Evolutionary conservation across 176 grass and related monocot genomes (phyloP).

Genomic region (Oryza punctata): DNA sequence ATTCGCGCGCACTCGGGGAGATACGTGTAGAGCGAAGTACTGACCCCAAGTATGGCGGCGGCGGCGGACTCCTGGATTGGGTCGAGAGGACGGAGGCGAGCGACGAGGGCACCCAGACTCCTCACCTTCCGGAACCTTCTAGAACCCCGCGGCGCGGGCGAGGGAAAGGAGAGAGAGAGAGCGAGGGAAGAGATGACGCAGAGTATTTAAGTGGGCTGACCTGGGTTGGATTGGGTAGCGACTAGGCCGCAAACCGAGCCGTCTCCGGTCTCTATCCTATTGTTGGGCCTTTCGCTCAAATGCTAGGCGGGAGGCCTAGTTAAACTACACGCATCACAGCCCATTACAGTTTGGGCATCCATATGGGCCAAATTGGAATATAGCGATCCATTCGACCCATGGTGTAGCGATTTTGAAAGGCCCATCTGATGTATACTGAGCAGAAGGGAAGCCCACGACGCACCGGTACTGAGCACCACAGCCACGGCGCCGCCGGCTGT

Average conservation of each 20-base stretch:
- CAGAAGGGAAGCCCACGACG: too few species aligned
- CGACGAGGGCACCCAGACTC: neutral
- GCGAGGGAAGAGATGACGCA: neutral
- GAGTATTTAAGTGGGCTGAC: neutral
- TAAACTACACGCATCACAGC: too few species aligned
- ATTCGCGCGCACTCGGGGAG: neutral
- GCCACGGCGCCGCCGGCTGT: too few species aligned
- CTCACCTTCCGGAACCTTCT: neutral
- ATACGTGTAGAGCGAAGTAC: neutral
- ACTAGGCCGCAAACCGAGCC: neutral
- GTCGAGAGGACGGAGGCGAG: neutral
- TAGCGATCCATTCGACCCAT: too few species aligned
- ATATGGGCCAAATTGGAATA: too few species aligned
- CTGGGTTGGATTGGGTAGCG: neutral
- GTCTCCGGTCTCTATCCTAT: neutral
- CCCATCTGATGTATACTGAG: too few species aligned
- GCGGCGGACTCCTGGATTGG: neutral
- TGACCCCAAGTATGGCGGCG: neutral
- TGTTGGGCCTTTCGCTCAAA: too few species aligned
- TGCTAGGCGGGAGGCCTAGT: too few species aligned
- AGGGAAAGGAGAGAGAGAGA: neutral
- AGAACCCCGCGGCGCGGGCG: neutral
- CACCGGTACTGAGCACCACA: neutral
- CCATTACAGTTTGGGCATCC: too few species aligned
- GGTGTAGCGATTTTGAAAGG: too few species aligned